These are phyloP conservation scores for Amaranthus hypochondriacus DNA, from an alignment of 148 eudicot genomes.

Conservation along the genomic window DNA sequence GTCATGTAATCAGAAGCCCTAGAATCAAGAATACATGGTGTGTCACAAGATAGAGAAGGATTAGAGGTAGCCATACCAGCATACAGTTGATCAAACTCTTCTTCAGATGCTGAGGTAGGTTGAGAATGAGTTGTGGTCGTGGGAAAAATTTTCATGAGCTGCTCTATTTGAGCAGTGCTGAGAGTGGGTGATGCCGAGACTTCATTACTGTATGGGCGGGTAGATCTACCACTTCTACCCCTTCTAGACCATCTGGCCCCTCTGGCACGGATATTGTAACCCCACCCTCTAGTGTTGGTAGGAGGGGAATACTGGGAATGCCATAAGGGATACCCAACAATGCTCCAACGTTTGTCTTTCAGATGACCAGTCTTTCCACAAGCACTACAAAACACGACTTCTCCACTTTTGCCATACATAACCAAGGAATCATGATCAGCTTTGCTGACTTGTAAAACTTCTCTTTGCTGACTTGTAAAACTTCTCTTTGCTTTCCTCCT, in stretches of 20 bases:
- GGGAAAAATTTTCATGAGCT: too few species aligned
- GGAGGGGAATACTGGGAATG: too few species aligned
- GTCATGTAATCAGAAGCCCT: background rate
- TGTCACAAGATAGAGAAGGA: background rate
- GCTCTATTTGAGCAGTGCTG: too few species aligned
- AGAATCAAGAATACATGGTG: background rate
- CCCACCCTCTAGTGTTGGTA: too few species aligned
- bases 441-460: background rate
- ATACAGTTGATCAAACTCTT: background rate
- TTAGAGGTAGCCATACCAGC: background rate
- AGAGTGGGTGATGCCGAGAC: too few species aligned
- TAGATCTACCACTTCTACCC: background rate
- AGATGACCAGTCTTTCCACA: background rate
- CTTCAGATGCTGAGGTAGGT: background rate
- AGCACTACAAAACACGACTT: background rate
- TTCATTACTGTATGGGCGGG: too few species aligned
- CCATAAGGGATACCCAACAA: background rate
- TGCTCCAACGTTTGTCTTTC: background rate
- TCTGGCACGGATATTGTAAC: too few species aligned
- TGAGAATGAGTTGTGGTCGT: too few species aligned
- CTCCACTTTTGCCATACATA: background rate
- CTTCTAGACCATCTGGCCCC: background rate
- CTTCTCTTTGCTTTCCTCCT: background rate
- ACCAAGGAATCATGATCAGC: background rate
- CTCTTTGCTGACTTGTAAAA: background rate